Conservation (phyloP, 2,329 filamentous ascomycete genomes). For the Paraconiothyrium sp. region DNA sequence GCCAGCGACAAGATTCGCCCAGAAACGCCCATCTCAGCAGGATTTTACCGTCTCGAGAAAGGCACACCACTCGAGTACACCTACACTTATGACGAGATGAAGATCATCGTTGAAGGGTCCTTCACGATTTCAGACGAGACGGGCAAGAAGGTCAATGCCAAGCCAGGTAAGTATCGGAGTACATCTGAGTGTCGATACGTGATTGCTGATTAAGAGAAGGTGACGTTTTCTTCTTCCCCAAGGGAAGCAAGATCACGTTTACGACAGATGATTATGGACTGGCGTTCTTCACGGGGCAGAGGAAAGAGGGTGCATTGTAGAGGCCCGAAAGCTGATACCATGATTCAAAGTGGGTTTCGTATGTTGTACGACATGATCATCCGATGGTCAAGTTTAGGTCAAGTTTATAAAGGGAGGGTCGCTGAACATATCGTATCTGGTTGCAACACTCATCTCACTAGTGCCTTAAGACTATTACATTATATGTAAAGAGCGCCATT, state of each 20-base stretch:
- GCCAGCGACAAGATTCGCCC: slow-evolving; percentile 63
- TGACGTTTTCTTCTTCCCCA: slow-evolving; percentile 75
- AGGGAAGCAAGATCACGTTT: slow-evolving; percentile 73
- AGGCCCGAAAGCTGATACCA: no score
- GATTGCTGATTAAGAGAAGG: slow-evolving; percentile 34
- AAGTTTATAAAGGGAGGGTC: no score
- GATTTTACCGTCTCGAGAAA: slow-evolving; percentile 74
- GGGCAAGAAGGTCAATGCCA: slow-evolving; percentile 67
- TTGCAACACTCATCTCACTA: no score
- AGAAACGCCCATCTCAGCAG: slow-evolving; percentile 68
- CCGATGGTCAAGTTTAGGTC: background rate
- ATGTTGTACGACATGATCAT: background rate
- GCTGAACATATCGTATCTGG: background rate
- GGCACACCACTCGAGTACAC: slow-evolving; percentile 73
- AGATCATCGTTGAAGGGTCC: slow-evolving; percentile 74
- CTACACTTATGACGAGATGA: slow-evolving; percentile 78
- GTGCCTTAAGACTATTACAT: no score
- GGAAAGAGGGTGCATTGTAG: slow-evolving; percentile 45
- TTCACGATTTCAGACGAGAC: slow-evolving; percentile 72
- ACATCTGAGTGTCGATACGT: background rate
- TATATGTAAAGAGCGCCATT: no score
- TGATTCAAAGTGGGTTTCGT: background rate
- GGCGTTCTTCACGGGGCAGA: slow-evolving; percentile 63
- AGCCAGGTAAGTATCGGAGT: slow-evolving; percentile 48
- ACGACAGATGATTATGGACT: slow-evolving; percentile 68